Base-by-base conservation (phyloP, 768 basidiomycete genomes). In the Tricholoma sp. region DNA sequence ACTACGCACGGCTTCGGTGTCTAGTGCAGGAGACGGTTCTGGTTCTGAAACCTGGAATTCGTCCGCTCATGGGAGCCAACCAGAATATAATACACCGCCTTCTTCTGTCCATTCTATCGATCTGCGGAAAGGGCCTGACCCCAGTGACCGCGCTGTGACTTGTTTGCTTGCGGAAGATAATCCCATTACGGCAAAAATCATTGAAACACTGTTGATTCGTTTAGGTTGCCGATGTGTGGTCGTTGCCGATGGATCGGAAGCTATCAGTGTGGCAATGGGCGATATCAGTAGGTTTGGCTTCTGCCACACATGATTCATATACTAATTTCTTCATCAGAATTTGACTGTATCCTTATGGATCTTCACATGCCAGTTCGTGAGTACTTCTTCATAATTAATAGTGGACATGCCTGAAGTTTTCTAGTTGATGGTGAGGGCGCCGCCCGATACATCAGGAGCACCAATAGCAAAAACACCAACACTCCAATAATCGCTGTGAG, bases 81-180 rank as follows among this genome's bases (percentile, higher is more conserved):
- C 76, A 24, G 89, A 79, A 54, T 70, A 80, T 39, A 79, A 77
- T 59, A 91, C 90, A 3, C 88, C 91, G 24, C 85, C 89, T 9
- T 91, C 91, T 27, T 92, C 91, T 12, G 86, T 92, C n/a, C 84
- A 86, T 62, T 91, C 91, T 0, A 86, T 89, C 61, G 91, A 93
- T 65, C 69, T 91, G 69, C 82, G 83, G 69, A 84, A 84, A 71
- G 85, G 81, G 1, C 85, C 86, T 4, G 90, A 92, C 67, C 85
- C 82, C n/a, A 81, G 71, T 57, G 94, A 95, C 68, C 84, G 92
- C 39, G 86, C 88, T n/a, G 87, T 98, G 54, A 97, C 94, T 39
- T 94, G 93, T 66, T 71, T 99, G 24, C 80, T 99, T 34, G 97
- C 96, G 1, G 97, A 98, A 70, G 94, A 98, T 65, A 98, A 99